These are phyloP conservation scores for Gossypium schwendimanii DNA, from an alignment of 441 rosid genomes.

Conservation along the genomic window DNA sequence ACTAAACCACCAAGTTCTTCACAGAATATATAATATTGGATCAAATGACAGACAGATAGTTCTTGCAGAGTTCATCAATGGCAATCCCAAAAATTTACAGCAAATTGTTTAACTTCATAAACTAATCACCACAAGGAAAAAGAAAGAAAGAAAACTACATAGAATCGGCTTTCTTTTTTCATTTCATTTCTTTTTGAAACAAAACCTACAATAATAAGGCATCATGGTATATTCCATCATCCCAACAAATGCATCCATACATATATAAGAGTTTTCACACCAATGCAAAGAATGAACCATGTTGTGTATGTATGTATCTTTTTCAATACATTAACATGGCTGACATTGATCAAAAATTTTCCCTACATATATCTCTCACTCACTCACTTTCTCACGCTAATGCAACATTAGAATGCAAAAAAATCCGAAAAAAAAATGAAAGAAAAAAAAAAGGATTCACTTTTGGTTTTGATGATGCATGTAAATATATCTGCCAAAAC, in stretches of 20 bases:
- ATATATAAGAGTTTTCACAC: slow-evolving; percentile 7
- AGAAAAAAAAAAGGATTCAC: slow-evolving; percentile 13
- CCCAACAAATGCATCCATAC: background rate
- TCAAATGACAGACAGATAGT: background rate
- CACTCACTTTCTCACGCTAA: background rate
- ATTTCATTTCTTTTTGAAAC: background rate
- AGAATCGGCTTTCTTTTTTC: background rate
- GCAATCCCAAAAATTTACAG: background rate
- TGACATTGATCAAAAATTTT: slow-evolving; percentile 14
- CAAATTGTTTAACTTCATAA: background rate
- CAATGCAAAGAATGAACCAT: slow-evolving; percentile 13
- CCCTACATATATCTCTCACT: slow-evolving; percentile 18
- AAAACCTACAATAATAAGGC: background rate
- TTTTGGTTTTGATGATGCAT: slow-evolving; percentile 12
- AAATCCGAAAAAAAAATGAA: background rate
- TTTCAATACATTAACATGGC: background rate
- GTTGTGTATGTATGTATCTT: background rate
- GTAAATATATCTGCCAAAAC: slow-evolving; percentile 6
- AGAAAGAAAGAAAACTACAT: background rate
- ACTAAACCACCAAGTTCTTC: background rate
- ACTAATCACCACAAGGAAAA: background rate
- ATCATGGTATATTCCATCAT: background rate
- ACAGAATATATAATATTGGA: background rate
- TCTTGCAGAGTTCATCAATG: background rate
- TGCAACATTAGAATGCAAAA: background rate